Conservation (phyloP, 2,329 filamentous ascomycete genomes). For the Colletotrichum somersetense region DNA sequence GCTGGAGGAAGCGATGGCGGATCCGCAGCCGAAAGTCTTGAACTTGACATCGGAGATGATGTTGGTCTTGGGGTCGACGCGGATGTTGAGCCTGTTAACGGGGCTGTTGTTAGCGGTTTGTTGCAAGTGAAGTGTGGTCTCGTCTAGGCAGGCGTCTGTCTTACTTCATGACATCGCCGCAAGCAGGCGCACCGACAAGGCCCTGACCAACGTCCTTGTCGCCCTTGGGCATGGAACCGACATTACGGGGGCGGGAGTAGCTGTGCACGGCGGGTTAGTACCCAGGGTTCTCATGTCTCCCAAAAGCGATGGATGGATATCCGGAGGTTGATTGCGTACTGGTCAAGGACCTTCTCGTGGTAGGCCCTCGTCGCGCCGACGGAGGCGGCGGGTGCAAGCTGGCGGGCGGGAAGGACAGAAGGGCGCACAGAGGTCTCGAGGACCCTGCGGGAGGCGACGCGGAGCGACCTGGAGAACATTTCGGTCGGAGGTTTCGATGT, state of each 20-base stretch:
- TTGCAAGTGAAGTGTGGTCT: too few species aligned
- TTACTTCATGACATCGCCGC: constrained; percentile 89
- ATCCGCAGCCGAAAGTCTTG: constrained; percentile 97
- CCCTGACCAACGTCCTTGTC: constrained; percentile 89
- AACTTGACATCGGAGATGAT: constrained; percentile 96
- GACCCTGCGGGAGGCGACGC: constrained; percentile 58
- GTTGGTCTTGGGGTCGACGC: constrained; percentile 88
- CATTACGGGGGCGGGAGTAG: constrained; percentile 67
- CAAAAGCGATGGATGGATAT: not conserved
- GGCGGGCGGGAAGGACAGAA: constrained; percentile 54
- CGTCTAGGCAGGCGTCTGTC: not conserved
- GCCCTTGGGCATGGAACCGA: constrained; percentile 75
- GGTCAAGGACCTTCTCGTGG: constrained; percentile 78
- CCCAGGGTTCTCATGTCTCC: constrained; percentile 59
- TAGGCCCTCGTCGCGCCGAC: constrained; percentile 60
- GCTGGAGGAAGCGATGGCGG: constrained; percentile 92
- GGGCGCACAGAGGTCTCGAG: constrained; percentile 56
- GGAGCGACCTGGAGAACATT: constrained; percentile 63
- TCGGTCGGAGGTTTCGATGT: constrained; percentile 17
- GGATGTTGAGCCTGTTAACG: constrained; percentile 74
- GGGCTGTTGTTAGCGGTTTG: constrained; percentile 16
- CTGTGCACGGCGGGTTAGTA: constrained; percentile 57
- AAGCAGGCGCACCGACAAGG: constrained; percentile 89
- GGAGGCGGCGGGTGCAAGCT: constrained; percentile 56
- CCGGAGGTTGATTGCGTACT: constrained; percentile 71